phyloP scores from a whole-genome alignment of 805 yeast species.

The Phaffomyces antillensis region DNA sequence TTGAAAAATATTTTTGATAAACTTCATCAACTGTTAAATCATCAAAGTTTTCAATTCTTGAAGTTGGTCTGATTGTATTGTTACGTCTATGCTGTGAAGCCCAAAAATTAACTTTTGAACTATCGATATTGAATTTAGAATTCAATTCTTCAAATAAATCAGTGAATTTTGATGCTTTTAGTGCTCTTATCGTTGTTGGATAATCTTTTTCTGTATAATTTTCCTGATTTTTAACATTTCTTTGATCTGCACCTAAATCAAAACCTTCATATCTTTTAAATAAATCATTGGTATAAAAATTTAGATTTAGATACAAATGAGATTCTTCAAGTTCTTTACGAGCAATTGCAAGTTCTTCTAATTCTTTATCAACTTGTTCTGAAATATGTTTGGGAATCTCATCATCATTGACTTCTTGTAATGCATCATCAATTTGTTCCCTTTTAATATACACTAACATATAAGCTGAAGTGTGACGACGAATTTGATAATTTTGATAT shows the following conservation, averaged over 20 bases:
- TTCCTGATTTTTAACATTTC: conserved; percentile 31
- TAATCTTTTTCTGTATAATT: conserved; percentile 24
- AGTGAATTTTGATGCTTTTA: conserved; percentile 47
- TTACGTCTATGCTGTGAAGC: conserved; percentile 61
- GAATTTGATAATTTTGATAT: conserved; percentile 55
- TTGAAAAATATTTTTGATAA: conserved; percentile 37
- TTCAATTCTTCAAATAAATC: conserved; percentile 46
- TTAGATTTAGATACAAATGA: conserved; percentile 53
- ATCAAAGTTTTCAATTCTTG: conserved; percentile 27
- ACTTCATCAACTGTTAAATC: conserved; percentile 44
- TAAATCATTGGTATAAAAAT: conserved; percentile 45
- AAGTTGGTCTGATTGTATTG: conserved; percentile 59
- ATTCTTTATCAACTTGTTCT: conserved; percentile 55
- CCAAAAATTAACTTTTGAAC: conserved; percentile 49
- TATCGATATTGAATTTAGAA: conserved; percentile 31
- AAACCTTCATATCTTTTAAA: conserved; percentile 62
- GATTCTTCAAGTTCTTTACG: conserved; percentile 65
- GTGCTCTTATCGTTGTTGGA: conserved; percentile 44
- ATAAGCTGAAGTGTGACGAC: conserved; percentile 90
- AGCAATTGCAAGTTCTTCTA: conserved; percentile 43
- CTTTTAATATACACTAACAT: conserved; percentile 91
- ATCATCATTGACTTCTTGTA: conserved; percentile 48
- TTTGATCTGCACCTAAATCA: conserved; percentile 65
- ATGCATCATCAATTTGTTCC: conserved; percentile 44
- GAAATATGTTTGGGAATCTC: conserved; percentile 67